phyloP scores from a whole-genome alignment of 225 moss, liverwort and hornwort species.

The Climacium dendroides region DNA sequence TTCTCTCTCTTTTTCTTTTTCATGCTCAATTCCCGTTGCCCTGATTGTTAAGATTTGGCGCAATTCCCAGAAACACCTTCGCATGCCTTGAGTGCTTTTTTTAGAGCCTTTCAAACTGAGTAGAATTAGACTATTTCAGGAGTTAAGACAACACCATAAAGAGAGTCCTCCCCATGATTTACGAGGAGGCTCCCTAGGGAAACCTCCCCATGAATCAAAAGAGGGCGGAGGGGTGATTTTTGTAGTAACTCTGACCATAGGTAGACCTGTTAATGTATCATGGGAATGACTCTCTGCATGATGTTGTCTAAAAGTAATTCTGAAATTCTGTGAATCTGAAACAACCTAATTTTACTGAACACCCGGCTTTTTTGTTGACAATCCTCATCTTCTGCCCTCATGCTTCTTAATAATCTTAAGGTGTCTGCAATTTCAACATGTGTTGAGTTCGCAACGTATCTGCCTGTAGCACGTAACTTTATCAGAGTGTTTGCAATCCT shows the following conservation, averaged over 20 bases:
- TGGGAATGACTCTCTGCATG: not conserved
- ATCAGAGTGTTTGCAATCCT: not conserved
- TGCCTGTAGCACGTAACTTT: too few relatives aligned
- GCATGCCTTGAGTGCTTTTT: not conserved
- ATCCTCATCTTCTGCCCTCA: not conserved
- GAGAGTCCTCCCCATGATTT: not conserved
- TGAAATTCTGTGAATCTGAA: not conserved
- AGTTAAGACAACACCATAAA: not conserved
- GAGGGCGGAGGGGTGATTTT: not conserved
- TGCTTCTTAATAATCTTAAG: not conserved
- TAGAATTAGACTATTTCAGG: not conserved
- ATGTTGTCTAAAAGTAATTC: not conserved
- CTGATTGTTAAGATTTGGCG: not conserved
- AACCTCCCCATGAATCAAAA: not conserved
- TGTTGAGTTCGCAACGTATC: not conserved
- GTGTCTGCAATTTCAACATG: not conserved
- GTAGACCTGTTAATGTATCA: not conserved
- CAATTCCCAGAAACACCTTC: not conserved
- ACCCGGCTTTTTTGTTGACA: not conserved
- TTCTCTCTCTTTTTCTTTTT: not conserved
- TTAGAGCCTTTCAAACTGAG: not conserved
- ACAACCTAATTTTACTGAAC: not conserved
- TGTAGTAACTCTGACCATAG: not conserved
- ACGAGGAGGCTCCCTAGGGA: not conserved
- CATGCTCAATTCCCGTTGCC: not conserved